Evolutionary conservation across 2,329 filamentous ascomycete species (phyloP).

Genomic region (Sarocladium kiliense): DNA sequence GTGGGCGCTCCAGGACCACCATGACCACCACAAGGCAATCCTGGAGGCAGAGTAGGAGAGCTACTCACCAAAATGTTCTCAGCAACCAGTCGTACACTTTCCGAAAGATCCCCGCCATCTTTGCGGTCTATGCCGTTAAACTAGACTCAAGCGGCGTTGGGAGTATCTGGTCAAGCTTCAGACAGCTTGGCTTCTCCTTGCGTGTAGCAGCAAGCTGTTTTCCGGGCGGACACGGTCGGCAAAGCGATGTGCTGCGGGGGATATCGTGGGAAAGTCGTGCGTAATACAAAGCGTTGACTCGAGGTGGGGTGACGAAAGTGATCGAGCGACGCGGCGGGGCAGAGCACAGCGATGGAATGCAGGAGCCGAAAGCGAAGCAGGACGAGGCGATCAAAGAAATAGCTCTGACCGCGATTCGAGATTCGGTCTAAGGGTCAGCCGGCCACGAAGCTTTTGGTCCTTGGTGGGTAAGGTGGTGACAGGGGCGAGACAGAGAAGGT

Average conservation of each 20-base stretch:
- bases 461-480: background rate
- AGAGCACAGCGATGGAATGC: background rate
- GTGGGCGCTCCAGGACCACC: too few relatives aligned
- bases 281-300: background rate
- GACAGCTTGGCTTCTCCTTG: too few relatives aligned
- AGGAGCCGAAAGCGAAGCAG: background rate
- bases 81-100: conserved; percentile 98
- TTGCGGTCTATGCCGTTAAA: conserved; percentile 11
- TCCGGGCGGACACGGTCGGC: background rate
- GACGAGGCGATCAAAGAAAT: background rate
- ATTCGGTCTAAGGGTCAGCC: background rate
- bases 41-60: background rate
- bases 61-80: conserved; percentile 87
- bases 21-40: background rate
- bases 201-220: background rate
- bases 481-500: background rate
- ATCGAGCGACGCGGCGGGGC: background rate
- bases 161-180: background rate
- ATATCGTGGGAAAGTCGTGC: background rate
- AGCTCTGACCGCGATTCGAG: background rate
- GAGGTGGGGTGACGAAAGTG: background rate
- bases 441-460: background rate
- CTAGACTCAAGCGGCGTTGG: background rate
- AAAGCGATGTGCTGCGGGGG: background rate
- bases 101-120: conserved; percentile 88